Base-by-base conservation (phyloP, 495 filamentous ascomycete genomes). In the Aspergillus avenaceus region DNA sequence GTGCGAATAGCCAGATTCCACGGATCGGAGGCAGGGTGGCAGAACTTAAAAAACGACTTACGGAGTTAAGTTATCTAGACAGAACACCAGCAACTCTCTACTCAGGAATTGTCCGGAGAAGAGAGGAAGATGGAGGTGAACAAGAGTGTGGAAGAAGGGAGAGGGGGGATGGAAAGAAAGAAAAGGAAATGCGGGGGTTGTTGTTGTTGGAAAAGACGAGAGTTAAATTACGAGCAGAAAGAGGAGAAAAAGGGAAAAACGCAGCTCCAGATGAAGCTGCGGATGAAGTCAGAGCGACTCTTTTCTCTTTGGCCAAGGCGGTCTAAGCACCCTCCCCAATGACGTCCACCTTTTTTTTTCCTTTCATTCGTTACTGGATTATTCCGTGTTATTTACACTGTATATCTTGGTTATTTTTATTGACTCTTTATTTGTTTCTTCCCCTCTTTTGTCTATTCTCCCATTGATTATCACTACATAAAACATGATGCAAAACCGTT, bases 131-230 rank as follows among this genome's bases (percentile, higher is more conserved):
- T 26, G 48, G 49, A 32, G 19, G n/a, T n/a, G n/a, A n/a, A n/a
- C n/a, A n/a, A n/a, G n/a, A n/a, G n/a, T n/a, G n/a, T n/a, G n/a
- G n/a, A n/a, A n/a, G n/a, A n/a, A n/a, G n/a, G n/a, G n/a, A n/a
- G 27, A 74, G 48, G 60, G 74, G 44, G 62, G 69, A 45, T 71
- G 74, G 50, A 60, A 70, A 28, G 70, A 73, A 18, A 41, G 50
- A 60, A 70, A 28, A 69, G 74, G 12, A 41, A 48, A 51, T 50
- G 41, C 45, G 54, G 50, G 50, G 41, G 40, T n/a, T n/a, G n/a
- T n/a, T n/a, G n/a, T n/a, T n/a, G n/a, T n/a, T n/a, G n/a, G 16
- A 38, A 37, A 41, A 49, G 41, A 34, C 24, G 24, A 24, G 41
- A 47, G 25, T 47, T 55, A 48, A 53, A n/a, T n/a, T n/a, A n/a